Evolutionary conservation across 2,329 filamentous ascomycete species (phyloP), one percentile per base, ranked within the genome.

Genomic region (Colletotrichum euphorbiae): DNA sequence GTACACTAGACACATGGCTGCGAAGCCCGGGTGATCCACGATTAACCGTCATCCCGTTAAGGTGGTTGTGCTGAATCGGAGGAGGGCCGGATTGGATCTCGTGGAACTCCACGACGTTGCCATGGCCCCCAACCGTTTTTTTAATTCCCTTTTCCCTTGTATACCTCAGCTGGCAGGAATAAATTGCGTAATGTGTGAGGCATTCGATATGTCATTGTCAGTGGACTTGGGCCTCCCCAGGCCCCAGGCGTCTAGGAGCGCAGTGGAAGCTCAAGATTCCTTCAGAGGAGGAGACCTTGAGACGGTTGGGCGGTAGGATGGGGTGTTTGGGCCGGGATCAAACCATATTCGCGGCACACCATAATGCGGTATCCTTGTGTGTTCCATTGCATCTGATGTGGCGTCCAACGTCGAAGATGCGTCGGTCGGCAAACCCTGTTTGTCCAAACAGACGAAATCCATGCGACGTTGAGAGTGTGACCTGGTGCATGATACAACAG

Each of bases 401-500:
- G 7, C 46, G 28, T 33, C 31, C 9, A 31, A 54, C 21, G 55
- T 38, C n/a, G 42, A 40, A 56, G 15, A 45, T 36, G 19, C 13
- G 52, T 51, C 52, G 45, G 59, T 38, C 11, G 38, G 42, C 17
- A 45, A 45, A 63, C 64, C 51, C 31, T 67, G 64, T 45, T 54
- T 52, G 36, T 56, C 46, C 36, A 42, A 54, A 64, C 60, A 42
- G 54, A 65, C 24, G 38, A 68, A 46, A 58, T 46, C 60, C 46
- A 65, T 67, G 64, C 64, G 64, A 67, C 64, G 43, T 51, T 63
- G 46, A 51, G 50, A 36, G 59, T 64, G 60, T 67, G 64, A 52
- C 52, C 45, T 52, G 51, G 21, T 57, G 64, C 60, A 64, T 63
- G 60, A 67, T 52, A 68, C 65, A 65, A 50, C 46, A n/a, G 54